Conservation (phyloP, 768 basidiomycete genomes). For the Xerocomellus dryophilus region DNA sequence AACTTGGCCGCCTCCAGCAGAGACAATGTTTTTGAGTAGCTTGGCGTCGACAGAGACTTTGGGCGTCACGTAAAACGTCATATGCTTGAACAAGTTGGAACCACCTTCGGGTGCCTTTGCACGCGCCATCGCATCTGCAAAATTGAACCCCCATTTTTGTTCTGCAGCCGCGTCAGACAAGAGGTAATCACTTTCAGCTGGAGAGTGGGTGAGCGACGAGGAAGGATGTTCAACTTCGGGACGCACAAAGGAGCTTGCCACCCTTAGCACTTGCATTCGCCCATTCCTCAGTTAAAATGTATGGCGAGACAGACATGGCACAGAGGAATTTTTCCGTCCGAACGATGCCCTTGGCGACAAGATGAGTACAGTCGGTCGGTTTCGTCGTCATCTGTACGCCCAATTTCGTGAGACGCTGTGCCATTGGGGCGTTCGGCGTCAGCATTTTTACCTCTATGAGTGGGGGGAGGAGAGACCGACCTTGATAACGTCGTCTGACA, state of each 20-base stretch:
- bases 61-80: slow-evolving; percentile 73
- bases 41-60: slow-evolving; percentile 57
- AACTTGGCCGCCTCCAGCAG: slow-evolving; percentile 71
- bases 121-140: slow-evolving; percentile 56
- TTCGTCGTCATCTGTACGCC: slow-evolving; percentile 64
- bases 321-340: slow-evolving; percentile 88
- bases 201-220: background rate
- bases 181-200: slow-evolving; percentile 63
- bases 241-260: slow-evolving; percentile 63
- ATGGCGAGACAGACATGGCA: slow-evolving; percentile 62
- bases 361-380: slow-evolving; percentile 72
- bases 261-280: slow-evolving; percentile 54
- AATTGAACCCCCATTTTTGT: slow-evolving; percentile 60
- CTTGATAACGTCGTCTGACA: slow-evolving; percentile 58
- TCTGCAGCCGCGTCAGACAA: slow-evolving; percentile 64
- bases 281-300: slow-evolving; percentile 69
- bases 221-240: background rate
- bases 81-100: slow-evolving; percentile 54
- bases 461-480: slow-evolving; percentile 33
- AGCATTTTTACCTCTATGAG: background rate
- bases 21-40: slow-evolving; percentile 66
- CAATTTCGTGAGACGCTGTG: slow-evolving; percentile 57
- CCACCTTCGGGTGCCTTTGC: slow-evolving; percentile 48
- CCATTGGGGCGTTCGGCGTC: background rate
- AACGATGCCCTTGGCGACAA: slow-evolving; percentile 64